Evolutionary conservation across 2,329 filamentous ascomycete species (phyloP), one percentile per base, ranked within the genome.

Genomic region (Chaetomium sp.): DNA sequence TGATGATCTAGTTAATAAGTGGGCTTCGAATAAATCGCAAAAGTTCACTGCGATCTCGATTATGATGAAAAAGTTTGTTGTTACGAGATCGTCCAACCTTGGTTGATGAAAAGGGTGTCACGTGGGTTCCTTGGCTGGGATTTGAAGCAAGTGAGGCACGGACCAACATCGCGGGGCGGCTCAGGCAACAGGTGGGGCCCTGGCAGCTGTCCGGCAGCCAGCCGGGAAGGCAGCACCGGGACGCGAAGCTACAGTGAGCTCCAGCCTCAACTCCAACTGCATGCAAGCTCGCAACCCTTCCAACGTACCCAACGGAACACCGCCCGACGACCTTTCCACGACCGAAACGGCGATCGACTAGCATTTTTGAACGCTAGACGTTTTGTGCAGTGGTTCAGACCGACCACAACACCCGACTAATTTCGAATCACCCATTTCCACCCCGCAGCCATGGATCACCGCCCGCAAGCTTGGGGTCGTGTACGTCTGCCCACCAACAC

Each of bases 391-490:
- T 34, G 3, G 45, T 38, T 42, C 6, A 19, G 19, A 27, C 19
- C 19, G 19, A 27, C 19, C 19, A 27, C 7, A 14, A 33, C 36
- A 1, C 5, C 45, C 32, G 9, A n/a, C 11, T 42, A n/a, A 12
- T n/a, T 40, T 40, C 14, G 5, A 38, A 43, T 38, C 52, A 19
- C 10, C 32, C 44, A 41, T n/a, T 7, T 8, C 35, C 27, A 40
- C 32, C 37, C 34, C 41, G 64, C 56, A 43, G 47, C 44, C 63
- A 88, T 88, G 85, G 85, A 88, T 73, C 85, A 88, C 74, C 80
- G 84, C 73, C 85, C 85, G 68, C 82, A 87, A 76, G 80, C 80
- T 68, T 88, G 85, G 85, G 85, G 85, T 63, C 82, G 85, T 75
- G 84, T 87, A 80, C 69, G 83, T 76, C 59, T 36, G 52, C 43